Evolutionary conservation across 2,329 filamentous ascomycete species (phyloP), one percentile per base, ranked within the genome.

Genomic region (Cladosporium sp.): DNA sequence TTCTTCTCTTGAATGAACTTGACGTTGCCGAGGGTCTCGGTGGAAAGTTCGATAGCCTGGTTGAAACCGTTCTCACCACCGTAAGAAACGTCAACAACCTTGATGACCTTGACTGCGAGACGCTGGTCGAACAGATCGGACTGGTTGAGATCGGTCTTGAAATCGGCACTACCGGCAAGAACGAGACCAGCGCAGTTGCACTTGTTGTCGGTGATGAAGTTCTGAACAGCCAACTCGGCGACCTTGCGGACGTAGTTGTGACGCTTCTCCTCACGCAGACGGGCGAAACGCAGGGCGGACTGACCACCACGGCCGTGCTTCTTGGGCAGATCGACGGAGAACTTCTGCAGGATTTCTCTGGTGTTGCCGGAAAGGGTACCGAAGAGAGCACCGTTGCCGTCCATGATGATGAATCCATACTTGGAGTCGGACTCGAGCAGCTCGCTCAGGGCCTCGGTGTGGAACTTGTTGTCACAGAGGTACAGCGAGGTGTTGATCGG

Each of bases 1-100:
- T 97, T 99, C 88, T 99, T 99, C 84, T 99, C 94, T 78, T 99
- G 94, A 75, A 99, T 97, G 76, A 99, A 99, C 80, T 99, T 99
- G 84, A 99, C 94, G 74, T 97, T 99, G 77, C 92, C 90, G 50
- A 99, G 84, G 7, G 94, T 99, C 82, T 99, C 95, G 7, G 92
- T 85, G 25, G 94, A 88, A 70, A 99, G 78, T 74, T 99, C 94
- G 65, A 99, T 99, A 61, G 94, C 94, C 80, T 99, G 95, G 81
- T 99, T 99, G 84, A 99, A 99, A 49, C 94, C 94, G 81, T 97
- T 97, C 80, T 99, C 95, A 68, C 94, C 94, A 75, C 94, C 94
- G 71, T 99, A 99, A 14, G 93, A 97, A 45, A 99, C 95, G 75
- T 99, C 94, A 37, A 99, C 95, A 45, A 99, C 90, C 80, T 99